Evolutionary conservation across 2,329 filamentous ascomycete genomes (phyloP).

Genomic region (Fusarium succisae): DNA sequence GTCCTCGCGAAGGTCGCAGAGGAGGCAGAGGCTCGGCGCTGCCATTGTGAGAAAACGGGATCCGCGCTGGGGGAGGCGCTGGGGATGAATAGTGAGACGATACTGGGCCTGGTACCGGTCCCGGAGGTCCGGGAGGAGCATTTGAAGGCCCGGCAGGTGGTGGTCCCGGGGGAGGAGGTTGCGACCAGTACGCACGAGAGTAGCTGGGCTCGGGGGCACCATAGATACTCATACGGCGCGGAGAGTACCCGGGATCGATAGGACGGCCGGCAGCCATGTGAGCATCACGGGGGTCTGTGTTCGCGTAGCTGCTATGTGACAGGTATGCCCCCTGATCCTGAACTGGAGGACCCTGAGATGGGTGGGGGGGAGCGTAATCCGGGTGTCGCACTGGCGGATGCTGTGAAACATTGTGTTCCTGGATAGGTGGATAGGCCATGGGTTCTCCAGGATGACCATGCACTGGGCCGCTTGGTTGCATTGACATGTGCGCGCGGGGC

Average conservation of each 20-base stretch:
- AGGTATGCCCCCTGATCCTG: constrained; percentile 44
- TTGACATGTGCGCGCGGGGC: constrained; percentile 35
- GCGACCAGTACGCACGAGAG: constrained; percentile 48
- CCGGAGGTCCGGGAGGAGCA: constrained; percentile 24
- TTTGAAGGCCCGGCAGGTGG: constrained; percentile 39
- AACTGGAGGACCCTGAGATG: constrained; percentile 33
- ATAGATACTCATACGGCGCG: constrained; percentile 47
- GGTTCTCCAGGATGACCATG: constrained; percentile 37
- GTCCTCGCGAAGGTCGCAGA: constrained; percentile 50
- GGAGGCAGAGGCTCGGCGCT: constrained; percentile 51
- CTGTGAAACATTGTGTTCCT: constrained; percentile 39
- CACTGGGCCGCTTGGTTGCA: constrained; percentile 37
- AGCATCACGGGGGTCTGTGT: constrained; percentile 43
- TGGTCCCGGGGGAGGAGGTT: constrained; percentile 44
- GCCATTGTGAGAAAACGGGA: constrained; percentile 49
- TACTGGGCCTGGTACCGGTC: constrained; percentile 29
- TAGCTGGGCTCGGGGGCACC: constrained; percentile 45
- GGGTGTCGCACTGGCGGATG: constrained; percentile 41
- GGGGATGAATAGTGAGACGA: constrained; percentile 43
- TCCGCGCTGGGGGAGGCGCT: constrained; percentile 43
- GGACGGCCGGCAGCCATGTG: constrained; percentile 45
- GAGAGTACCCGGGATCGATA: constrained; percentile 46
- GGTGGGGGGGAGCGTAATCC: constrained; percentile 43
- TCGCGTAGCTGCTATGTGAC: constrained; percentile 42
- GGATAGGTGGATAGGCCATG: constrained; percentile 42